A percentile compares a stretch with the other conserved stretches of the same genome.
Evolutionary conservation across 768 basidiomycete genomes (phyloP).

Genomic region (Russula foetens): DNA sequence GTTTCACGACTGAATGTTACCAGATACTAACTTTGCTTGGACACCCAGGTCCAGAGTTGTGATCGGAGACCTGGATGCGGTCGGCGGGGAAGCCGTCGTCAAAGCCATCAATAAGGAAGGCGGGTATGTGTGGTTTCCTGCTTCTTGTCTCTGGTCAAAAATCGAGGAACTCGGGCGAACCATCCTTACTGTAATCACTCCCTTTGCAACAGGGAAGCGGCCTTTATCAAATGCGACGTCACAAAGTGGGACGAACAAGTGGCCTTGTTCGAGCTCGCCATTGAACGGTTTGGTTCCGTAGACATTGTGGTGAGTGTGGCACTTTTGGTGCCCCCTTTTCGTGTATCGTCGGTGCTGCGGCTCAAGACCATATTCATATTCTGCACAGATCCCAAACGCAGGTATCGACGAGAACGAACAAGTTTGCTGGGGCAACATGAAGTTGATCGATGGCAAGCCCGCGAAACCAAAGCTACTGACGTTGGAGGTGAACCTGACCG

Average conservation of each 20-base stretch:
- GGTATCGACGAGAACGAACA: constrained; percentile 29
- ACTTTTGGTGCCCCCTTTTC: background rate
- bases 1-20: background rate
- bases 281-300: constrained; percentile 39
- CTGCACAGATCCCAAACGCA: background rate
- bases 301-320: constrained; percentile 40
- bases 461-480: constrained; percentile 38
- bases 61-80: constrained; percentile 43
- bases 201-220: constrained; percentile 31
- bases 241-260: constrained; percentile 46
- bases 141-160: background rate
- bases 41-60: constrained; percentile 38
- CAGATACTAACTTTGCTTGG: background rate
- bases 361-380: no score
- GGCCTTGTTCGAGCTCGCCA: constrained; percentile 42
- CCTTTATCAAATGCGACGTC: constrained; percentile 41
- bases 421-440: constrained; percentile 11
- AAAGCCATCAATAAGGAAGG: constrained; percentile 34
- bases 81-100: constrained; percentile 34
- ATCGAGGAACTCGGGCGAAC: background rate
- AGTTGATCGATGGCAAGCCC: constrained; percentile 32
- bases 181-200: background rate
- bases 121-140: constrained; percentile 31
- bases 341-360: no score
- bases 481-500: constrained; percentile 42